Base-by-base conservation (phyloP, 148 eudicot species). In the Vaccinium macrocarpon region DNA sequence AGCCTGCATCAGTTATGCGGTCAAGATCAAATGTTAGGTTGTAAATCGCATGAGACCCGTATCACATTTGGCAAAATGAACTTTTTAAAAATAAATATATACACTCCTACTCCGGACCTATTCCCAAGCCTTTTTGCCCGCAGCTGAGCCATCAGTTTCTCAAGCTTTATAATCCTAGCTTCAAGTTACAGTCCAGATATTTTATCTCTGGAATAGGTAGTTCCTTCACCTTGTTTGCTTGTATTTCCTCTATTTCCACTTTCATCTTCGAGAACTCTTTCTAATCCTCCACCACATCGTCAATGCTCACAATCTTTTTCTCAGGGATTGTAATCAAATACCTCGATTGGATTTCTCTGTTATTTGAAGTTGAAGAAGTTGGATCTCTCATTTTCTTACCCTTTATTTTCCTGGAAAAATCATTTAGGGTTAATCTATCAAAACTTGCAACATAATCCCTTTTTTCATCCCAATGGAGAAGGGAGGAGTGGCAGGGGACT, bases 91-190 rank as follows among this genome's bases (percentile, higher is more conserved):
- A 42, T 42, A 42, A 42, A 42, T 42, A 5, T 42, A 42, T 42
- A 5, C 46, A 42, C 6, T 42, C 46, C 46, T 5, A 42, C 46
- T 42, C 46, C 5, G 4, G 46, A 42, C 46, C 21, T 15, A 25
- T 76, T 2, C 6, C 55, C 55, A 42, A 48, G 27, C 51, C 21
- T 50, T 25, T 11, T 38, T 50, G 35, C 59, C 52, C 23, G 51
- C 1, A 77, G 18, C 38, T 1, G 18, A 51, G 19, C 80, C 50
- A 77, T 23, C 42, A 23, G 18, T 79, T 79, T 79, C 64, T 79
- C 81, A 79, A 79, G 81, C 48, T 27, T 55, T 29, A 9, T 55
- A 27, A 79, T 55, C 10, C 81, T 15, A 3, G 81, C 64, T 32
- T 79, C 64, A 32, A 79, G 64, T 16, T 79, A 66, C 48, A 29